These are phyloP conservation scores for Globisporangium okanoganense DNA, from an alignment of 352 stramenopile species.

Conservation along the genomic window DNA sequence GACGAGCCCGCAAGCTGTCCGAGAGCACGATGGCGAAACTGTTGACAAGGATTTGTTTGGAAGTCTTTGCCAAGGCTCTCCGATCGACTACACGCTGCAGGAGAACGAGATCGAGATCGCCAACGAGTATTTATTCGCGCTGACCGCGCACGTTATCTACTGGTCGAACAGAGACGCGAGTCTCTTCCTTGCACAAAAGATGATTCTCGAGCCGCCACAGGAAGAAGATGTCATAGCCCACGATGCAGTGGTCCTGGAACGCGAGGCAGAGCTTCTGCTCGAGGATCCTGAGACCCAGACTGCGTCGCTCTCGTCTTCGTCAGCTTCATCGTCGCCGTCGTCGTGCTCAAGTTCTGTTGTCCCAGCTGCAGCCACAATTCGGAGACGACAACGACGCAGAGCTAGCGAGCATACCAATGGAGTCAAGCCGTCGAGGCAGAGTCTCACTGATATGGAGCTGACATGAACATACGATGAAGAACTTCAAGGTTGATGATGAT, in stretches of 20 bases:
- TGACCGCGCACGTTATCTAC: conserved; percentile 91
- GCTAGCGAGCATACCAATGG: neutral
- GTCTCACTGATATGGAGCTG: neutral
- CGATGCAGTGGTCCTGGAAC: too few species aligned
- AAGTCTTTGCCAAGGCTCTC: conserved; percentile 56
- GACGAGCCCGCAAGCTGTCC: conserved; percentile 16
- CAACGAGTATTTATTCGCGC: conserved; percentile 92
- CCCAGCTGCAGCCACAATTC: neutral
- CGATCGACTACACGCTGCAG: conserved; percentile 89
- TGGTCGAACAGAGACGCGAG: conserved; percentile 91
- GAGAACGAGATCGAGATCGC: conserved; percentile 93
- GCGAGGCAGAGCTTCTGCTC: neutral
- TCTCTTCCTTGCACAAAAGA: conserved; percentile 89
- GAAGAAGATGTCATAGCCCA: conserved; percentile 17
- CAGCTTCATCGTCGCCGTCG: neutral
- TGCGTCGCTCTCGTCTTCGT: conserved; percentile 15
- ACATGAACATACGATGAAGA: neutral
- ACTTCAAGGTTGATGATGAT: neutral
- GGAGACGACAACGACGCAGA: conserved; percentile 11
- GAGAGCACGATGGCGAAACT: conserved; percentile 27
- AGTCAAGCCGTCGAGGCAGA: neutral
- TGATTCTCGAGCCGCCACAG: conserved; percentile 68
- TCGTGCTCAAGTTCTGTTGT: neutral
- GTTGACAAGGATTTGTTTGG: conserved; percentile 56
- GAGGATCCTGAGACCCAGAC: conserved; percentile 13